Base-by-base conservation (phyloP, 2,329 filamentous ascomycete genomes). In the Aureobasidium pullulans region DNA sequence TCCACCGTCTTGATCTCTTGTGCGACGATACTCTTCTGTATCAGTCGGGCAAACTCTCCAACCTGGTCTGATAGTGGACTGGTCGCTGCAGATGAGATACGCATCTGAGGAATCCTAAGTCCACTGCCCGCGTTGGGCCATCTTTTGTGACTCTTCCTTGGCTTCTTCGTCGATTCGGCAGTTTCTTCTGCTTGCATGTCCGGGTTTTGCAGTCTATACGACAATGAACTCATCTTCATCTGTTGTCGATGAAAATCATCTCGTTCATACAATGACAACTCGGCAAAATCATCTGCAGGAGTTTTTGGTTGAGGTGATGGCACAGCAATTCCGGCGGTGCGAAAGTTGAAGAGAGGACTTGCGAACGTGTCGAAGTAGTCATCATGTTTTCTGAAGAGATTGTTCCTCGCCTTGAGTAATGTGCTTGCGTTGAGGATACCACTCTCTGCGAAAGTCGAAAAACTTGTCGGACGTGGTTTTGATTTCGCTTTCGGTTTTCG, bases 341-440 rank as follows among this genome's bases (percentile, higher is more conserved):
- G 76, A 61, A 81, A 79, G 68, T 79, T 79, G 44, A 79, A 72
- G 3, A 77, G 69, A 3, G 79, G 77, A 6, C 77, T 79, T 1
- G 76, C 77, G 63, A 80, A 81, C 3, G 76, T 73, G 64, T 81
- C 78, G 59, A 78, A 78, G 60, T 72, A 78, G 54, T 75, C 66
- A 42, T 74, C 72, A 10, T 73, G 69, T 46, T 70, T 73, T 9
- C 66, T 63, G 64, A 81, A 81, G 1, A 78, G 63, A 1, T 64
- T 52, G 15, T 70, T 65, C 52, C 77, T 69, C 28, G 73, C 66
- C 16, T 63, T 64, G 16, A 69, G 64, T 10, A 77, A 62, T 7
- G 65, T 66, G n/a, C 43, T 37, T n/a, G 60, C 50, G 28, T 32
- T 52, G 44, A 61, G 36, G 9, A 52, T 19, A 6, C 31, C 46